A percentile compares a stretch with the other conserved stretches of the same genome.
phyloP scores from a whole-genome alignment of 306 rosid genomes.

The Malus sylvestris region DNA sequence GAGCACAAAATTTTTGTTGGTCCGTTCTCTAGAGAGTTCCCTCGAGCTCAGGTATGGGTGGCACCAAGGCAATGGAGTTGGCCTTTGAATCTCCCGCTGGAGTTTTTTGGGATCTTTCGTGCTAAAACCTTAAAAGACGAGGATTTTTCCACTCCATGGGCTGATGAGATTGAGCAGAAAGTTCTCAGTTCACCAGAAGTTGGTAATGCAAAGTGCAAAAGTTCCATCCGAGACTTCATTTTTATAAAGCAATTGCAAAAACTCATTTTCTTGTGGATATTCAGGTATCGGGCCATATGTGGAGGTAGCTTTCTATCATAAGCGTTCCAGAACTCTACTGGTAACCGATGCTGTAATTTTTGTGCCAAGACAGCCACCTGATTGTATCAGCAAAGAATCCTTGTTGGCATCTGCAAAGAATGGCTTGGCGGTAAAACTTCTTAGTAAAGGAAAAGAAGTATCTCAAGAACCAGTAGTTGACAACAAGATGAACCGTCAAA shows the following conservation, averaged over 20 bases:
- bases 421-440: conserved; percentile 86
- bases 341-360: conserved; percentile 92
- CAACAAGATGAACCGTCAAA: conserved; percentile 62
- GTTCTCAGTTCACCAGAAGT: conserved; percentile 95
- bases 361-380: conserved; percentile 88
- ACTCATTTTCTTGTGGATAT: conserved; percentile 28
- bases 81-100: conserved; percentile 91
- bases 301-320: conserved; percentile 94
- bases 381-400: conserved; percentile 80
- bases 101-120: conserved; percentile 80
- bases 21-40: conserved; percentile 89
- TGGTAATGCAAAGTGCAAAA: conserved; percentile 42
- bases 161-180: conserved; percentile 78
- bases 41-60: conserved; percentile 86
- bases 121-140: conserved; percentile 66
- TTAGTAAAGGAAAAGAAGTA: conserved; percentile 82
- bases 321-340: conserved; percentile 69
- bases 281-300: conserved; percentile 96
- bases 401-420: conserved; percentile 85
- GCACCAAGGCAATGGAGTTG: conserved; percentile 99
- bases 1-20: conserved; percentile 96
- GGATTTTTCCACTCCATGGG: conserved; percentile 74
- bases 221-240: background rate
- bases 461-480: conserved; percentile 75
- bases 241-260: background rate